Evolutionary conservation across 2,329 filamentous ascomycete genomes (phyloP).

Genomic region (Blumeria graminis): DNA sequence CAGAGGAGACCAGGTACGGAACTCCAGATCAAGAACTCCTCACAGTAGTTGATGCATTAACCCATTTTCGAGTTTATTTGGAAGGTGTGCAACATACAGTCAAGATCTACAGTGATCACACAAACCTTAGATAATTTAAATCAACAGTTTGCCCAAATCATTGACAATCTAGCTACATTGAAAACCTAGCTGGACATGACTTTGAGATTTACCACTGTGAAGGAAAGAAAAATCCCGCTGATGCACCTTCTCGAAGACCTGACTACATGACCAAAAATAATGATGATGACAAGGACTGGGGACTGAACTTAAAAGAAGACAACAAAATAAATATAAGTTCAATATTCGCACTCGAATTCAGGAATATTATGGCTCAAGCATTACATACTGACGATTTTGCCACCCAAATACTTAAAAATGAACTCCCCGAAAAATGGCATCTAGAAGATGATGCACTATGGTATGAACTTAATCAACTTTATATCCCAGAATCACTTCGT

Average conservation of each 20-base stretch:
- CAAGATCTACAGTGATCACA: neutral
- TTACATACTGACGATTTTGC: neutral
- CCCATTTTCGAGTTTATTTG: neutral
- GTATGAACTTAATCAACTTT: neutral
- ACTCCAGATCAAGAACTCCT: slow-evolving; percentile 1
- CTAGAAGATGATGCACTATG: neutral
- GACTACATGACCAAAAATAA: too few relatives aligned
- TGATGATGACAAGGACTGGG: too few relatives aligned
- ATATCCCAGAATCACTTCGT: neutral
- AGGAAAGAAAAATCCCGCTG: too few relatives aligned
- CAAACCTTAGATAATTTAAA: neutral
- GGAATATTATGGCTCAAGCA: neutral
- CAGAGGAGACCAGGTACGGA: neutral
- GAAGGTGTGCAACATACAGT: neutral
- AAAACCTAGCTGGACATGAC: neutral
- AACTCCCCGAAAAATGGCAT: neutral
- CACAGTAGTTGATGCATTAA: neutral
- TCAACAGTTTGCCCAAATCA: neutral
- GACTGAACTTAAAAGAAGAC: too few relatives aligned
- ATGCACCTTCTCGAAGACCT: too few relatives aligned
- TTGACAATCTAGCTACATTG: neutral
- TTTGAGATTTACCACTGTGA: too few relatives aligned
- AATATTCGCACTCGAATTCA: too few relatives aligned
- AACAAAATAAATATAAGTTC: too few relatives aligned
- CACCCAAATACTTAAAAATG: neutral